A percentile compares a stretch with the other conserved stretches of the same genome.
These are phyloP conservation scores for Lichtheimia hyalospora DNA, from an alignment of 371 early-diverging fungal species.

Conservation along the genomic window DNA sequence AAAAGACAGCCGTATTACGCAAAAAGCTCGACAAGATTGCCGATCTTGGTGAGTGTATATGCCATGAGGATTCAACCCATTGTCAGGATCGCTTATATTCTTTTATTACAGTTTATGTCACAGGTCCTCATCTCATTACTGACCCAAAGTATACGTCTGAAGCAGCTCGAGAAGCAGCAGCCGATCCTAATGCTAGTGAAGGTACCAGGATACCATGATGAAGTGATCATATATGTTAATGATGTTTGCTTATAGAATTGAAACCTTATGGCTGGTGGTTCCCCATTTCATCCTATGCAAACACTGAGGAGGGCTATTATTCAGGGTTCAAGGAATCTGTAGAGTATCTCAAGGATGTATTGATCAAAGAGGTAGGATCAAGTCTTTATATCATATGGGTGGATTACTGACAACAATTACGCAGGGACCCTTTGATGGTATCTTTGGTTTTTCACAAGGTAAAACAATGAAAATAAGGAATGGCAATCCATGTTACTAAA, in stretches of 20 bases:
- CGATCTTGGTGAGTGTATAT: conserved; percentile 50
- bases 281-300: conserved; percentile 16
- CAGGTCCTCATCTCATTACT: conserved; percentile 61
- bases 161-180: conserved; percentile 50
- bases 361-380: conserved; percentile 46
- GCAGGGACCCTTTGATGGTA: conserved; percentile 72
- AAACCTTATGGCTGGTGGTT: conserved; percentile 69
- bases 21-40: conserved; percentile 63
- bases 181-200: conserved; percentile 46
- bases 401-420: not conserved
- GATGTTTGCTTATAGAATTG: conserved; percentile 34
- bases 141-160: conserved; percentile 56
- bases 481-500: not conserved
- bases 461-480: not conserved
- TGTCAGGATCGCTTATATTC: too few species aligned
- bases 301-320: conserved; percentile 38
- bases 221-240: too few species aligned
- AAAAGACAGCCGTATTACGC: conserved; percentile 68
- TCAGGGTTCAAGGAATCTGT: conserved; percentile 63
- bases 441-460: conserved; percentile 76
- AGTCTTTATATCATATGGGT: not conserved
- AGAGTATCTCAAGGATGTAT: conserved; percentile 41
- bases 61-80: not conserved
- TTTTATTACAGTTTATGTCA: conserved; percentile 52
- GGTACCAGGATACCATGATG: conserved; percentile 42